phyloP scores from a whole-genome alignment of 1,284 basidiomycete genomes.

The Rugosomyces carneus region DNA sequence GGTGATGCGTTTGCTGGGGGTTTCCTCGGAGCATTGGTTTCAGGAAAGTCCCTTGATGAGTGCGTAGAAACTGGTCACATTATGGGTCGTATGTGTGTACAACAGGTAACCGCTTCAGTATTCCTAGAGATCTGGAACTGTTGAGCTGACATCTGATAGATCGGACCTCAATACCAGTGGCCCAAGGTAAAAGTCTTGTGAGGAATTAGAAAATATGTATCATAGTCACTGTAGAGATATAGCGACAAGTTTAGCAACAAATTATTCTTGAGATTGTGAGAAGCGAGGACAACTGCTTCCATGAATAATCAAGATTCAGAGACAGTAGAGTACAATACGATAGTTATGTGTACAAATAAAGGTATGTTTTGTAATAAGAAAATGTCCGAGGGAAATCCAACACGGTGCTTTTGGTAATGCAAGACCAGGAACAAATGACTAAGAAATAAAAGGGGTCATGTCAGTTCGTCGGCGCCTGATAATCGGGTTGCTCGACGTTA shows the following conservation, averaged over 20 bases:
- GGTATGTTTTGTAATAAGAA: neutral
- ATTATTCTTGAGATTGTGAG: no score
- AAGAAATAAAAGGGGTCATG: slow-evolving; percentile 6
- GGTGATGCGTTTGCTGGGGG: slow-evolving; percentile 99
- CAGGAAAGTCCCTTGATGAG: slow-evolving; percentile 78
- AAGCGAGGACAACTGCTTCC: neutral
- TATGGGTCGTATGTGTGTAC: slow-evolving; percentile 85
- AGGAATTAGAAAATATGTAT: slow-evolving; percentile 11
- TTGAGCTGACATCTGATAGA: slow-evolving; percentile 30
- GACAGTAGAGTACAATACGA: slow-evolving; percentile 12
- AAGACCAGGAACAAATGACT: slow-evolving; percentile 10
- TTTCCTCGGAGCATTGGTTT: slow-evolving; percentile 82
- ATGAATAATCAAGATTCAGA: slow-evolving; percentile 4
- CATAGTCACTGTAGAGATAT: slow-evolving; percentile 9
- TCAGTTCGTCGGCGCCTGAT: slow-evolving; percentile 1
- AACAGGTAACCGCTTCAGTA: slow-evolving; percentile 52
- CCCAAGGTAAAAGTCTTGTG: slow-evolving; percentile 70
- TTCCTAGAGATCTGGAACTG: neutral
- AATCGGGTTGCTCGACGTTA: neutral
- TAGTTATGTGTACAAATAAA: slow-evolving; percentile 13
- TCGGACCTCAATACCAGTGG: slow-evolving; percentile 75
- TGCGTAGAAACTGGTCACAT: slow-evolving; percentile 86
- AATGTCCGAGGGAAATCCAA: neutral
- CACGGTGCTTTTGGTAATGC: slow-evolving; percentile 1
- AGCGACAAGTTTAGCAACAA: no score